Base-by-base conservation (phyloP, 192 early-diverging fungal genomes). In the Gamsiella multidivaricata region DNA sequence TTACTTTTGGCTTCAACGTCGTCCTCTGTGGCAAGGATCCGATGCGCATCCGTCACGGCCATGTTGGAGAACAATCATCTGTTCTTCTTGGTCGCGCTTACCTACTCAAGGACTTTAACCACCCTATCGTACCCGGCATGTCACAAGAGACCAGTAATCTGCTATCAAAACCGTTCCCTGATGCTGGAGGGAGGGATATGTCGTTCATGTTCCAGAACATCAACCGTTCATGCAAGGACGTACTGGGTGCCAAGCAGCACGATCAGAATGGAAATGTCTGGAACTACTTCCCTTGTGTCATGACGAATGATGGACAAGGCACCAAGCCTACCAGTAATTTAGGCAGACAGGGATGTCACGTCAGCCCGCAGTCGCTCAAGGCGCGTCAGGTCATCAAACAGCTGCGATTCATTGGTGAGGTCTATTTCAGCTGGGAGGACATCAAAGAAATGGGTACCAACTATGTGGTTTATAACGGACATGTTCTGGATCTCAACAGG, bases 1-100 rank as follows among this genome's bases (percentile, higher is more conserved):
- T 95, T 52, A 95, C 93, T 3, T 95, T 97, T 68, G 95, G 93
- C 17, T 88, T 93, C 70, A 89, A 91, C 65, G 85, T 88, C 43
- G 86, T 89, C 52, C 80, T 93, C 20, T 93, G 86, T 65, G 79
- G 83, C 9, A 64, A 71, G 26, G 78, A 83, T 22, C 78, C 82
- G 1, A 80, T 31, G 32, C 80, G 86, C 17, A 87, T 87, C 41
- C 65, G 79, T 26, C 80, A 81, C 25, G 72, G 71, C 42, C 84
- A 86, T 32, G 81, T 91, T 6, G 83, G 80, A 36, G 73, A 73
- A 28, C 79, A 86, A 41, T 83, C 89, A 23, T 81, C 85, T 5
- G 83, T 92, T 3, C 86, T 93, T 37, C 72, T 85, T 42, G 92
- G 92, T 10, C 84, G 85, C 4, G 87, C 85, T 8, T 91, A 88